Base-by-base conservation (phyloP, 805 yeast genomes). In the Spathaspora hagerdaliae region DNA sequence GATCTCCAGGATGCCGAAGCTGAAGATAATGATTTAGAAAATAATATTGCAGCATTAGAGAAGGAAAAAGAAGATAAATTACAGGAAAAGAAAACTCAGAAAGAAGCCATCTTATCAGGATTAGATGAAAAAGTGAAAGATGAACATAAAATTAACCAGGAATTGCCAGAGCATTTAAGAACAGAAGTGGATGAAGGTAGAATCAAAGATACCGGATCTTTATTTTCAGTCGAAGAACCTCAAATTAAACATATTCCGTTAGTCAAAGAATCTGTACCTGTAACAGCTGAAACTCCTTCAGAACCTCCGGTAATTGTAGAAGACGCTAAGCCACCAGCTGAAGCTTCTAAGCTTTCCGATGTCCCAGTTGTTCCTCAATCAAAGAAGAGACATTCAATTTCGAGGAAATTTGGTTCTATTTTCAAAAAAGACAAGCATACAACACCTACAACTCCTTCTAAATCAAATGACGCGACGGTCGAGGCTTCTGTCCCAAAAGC, bases 141-240 rank as follows among this genome's bases (percentile, higher is more conserved):
- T 42, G 79, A 73, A 52, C 73, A 68, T 54, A 68, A 65, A 44
- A 75, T 79, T 53, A 77, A 78, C 53, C 57, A 52, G 11, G 75
- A 69, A 45, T 69, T 76, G 49, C 84, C 84, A 10, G 80, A 74
- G 41, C 84, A 79, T 60, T 64, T 79, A 55, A 69, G 65, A 48
- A 58, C 46, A 13, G 60, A 61, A 5, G 53, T 71, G 11, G 61
- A 69, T 47, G 75, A 71, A 48, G 49, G 51, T 39, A 60, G 61
- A 48, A 55, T 70, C 33, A 59, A 61, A 32, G 77, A 71, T 50
- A 65, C 71, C 14, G 61, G 68, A 5, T 69, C 74, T 1, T 55
- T 71, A 14, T 71, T 71, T 48, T 57, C 71, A 1, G 66, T 53
- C 12, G 73, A 66, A 33, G 60, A 53, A 40, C 55, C 55, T 9